Evolutionary conservation across 495 filamentous ascomycete genomes (phyloP).

Genomic region (Penicillium taxi): DNA sequence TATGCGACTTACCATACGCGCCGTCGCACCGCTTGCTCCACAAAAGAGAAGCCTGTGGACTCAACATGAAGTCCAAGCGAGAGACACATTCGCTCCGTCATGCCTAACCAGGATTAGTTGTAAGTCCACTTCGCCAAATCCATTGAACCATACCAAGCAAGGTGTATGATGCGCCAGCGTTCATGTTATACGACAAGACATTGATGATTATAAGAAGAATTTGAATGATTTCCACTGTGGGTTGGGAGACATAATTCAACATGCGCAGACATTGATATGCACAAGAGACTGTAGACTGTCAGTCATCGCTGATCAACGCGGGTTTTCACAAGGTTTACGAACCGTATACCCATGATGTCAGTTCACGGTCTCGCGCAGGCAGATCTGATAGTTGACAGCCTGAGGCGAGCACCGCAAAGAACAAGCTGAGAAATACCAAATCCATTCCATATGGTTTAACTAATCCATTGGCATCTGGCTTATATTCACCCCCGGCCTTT

Average conservation of each 20-base stretch:
- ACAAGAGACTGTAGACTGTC: constrained; percentile 43
- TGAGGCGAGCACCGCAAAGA: constrained; percentile 75
- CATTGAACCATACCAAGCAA: constrained; percentile 38
- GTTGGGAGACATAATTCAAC: constrained; percentile 53
- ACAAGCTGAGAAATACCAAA: constrained; percentile 32
- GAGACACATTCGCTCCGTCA: constrained; percentile 53
- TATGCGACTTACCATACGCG: constrained; percentile 36
- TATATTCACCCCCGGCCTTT: constrained; percentile 36
- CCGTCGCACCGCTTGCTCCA: constrained; percentile 28
- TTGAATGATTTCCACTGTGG: constrained; percentile 50
- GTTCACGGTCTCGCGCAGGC: constrained; percentile 47
- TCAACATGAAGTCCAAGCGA: constrained; percentile 50
- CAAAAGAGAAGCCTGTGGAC: constrained; percentile 36
- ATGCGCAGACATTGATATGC: constrained; percentile 55
- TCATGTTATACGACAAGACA: constrained; percentile 58
- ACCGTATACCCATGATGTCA: constrained; percentile 56
- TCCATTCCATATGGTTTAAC: constrained; percentile 39
- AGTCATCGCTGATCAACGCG: constrained; percentile 5
- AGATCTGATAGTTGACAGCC: constrained; percentile 70
- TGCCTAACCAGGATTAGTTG: constrained; percentile 27
- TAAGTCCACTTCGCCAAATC: neutral
- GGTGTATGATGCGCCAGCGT: constrained; percentile 54
- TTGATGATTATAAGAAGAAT: constrained; percentile 51
- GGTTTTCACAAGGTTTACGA: constrained; percentile 8
- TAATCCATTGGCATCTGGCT: constrained; percentile 28